Percentiles rank a stretch among this genome's conserved stretches.
Evolutionary conservation across 2,329 filamentous ascomycete genomes (phyloP).

Genomic region (Clonostachys chloroleuca): DNA sequence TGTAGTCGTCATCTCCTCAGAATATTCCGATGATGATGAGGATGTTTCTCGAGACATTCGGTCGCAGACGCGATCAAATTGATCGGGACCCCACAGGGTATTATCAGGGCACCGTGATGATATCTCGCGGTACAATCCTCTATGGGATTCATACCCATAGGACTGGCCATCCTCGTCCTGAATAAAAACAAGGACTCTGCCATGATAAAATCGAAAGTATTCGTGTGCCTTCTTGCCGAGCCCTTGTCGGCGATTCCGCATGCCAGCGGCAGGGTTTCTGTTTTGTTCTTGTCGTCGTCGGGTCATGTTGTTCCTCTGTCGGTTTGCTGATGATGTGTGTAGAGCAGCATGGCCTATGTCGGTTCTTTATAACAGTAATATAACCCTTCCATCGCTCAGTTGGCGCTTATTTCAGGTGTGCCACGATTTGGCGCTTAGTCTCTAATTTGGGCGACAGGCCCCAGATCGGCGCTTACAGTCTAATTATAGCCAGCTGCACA

Average conservation of each 20-base stretch:
- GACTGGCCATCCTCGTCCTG: background rate
- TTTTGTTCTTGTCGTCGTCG: background rate
- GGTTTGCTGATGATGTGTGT: background rate
- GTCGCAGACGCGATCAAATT: background rate
- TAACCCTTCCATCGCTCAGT: no score
- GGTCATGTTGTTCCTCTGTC: background rate
- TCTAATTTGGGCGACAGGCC: background rate
- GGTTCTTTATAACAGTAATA: no score
- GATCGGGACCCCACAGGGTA: background rate
- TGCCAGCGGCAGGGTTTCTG: no score
- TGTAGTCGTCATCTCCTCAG: no score
- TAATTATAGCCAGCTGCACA: no score
- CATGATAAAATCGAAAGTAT: no score
- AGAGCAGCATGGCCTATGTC: background rate
- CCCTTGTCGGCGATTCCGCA: no score
- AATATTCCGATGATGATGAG: no score
- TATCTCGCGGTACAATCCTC: background rate
- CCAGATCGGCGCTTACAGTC: no score
- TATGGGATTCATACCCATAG: background rate
- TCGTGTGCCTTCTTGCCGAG: no score
- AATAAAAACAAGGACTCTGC: no score
- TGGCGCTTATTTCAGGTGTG: no score
- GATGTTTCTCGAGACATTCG: background rate
- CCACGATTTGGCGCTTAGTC: background rate
- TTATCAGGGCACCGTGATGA: background rate